These are phyloP conservation scores for Gynostemma pentaphyllum DNA, from an alignment of 306 rosid genomes.

Conservation along the genomic window DNA sequence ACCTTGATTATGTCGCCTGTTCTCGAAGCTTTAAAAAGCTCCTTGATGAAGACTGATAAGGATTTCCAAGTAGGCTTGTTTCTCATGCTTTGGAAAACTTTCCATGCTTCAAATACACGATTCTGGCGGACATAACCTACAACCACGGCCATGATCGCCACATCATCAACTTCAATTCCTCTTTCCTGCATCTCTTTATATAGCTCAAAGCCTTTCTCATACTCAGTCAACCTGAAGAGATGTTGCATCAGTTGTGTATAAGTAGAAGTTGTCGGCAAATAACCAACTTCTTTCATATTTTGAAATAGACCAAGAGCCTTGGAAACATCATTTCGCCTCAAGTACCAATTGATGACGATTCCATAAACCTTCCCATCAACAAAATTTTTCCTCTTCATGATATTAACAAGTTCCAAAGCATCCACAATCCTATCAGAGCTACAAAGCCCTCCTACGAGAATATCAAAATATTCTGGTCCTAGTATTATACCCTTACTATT, in stretches of 20 bases:
- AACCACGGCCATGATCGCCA: slow-evolving; percentile 71
- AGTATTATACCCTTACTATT: slow-evolving; percentile 45
- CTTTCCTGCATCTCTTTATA: slow-evolving; percentile 64
- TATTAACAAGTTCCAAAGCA: slow-evolving; percentile 58
- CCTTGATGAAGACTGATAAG: slow-evolving; percentile 55
- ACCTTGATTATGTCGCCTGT: slow-evolving; percentile 54
- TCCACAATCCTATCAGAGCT: slow-evolving; percentile 50
- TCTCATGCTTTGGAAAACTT: slow-evolving; percentile 47
- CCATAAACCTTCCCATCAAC: slow-evolving; percentile 45
- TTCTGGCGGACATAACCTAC: slow-evolving; percentile 59
- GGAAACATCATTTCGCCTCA: slow-evolving; percentile 33
- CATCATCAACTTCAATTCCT: slow-evolving; percentile 48
- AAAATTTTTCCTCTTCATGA: slow-evolving; percentile 40
- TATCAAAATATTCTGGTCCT: slow-evolving; percentile 45
- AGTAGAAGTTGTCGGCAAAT: slow-evolving; percentile 37
- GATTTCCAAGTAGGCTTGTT: slow-evolving; percentile 46
- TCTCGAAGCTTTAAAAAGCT: slow-evolving; percentile 66
- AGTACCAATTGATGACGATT: slow-evolving; percentile 51
- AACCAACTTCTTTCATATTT: slow-evolving; percentile 51
- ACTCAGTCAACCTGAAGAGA: slow-evolving; percentile 42
- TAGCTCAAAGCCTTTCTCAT: slow-evolving; percentile 49
- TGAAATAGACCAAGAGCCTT: slow-evolving; percentile 53
- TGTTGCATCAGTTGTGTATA: slow-evolving; percentile 72
- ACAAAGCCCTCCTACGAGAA: slow-evolving; percentile 68
- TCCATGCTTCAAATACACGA: slow-evolving; percentile 54